These are phyloP conservation scores for Sporothrix pseudoabietina DNA, from an alignment of 2,329 filamentous ascomycete genomes.

Conservation along the genomic window DNA sequence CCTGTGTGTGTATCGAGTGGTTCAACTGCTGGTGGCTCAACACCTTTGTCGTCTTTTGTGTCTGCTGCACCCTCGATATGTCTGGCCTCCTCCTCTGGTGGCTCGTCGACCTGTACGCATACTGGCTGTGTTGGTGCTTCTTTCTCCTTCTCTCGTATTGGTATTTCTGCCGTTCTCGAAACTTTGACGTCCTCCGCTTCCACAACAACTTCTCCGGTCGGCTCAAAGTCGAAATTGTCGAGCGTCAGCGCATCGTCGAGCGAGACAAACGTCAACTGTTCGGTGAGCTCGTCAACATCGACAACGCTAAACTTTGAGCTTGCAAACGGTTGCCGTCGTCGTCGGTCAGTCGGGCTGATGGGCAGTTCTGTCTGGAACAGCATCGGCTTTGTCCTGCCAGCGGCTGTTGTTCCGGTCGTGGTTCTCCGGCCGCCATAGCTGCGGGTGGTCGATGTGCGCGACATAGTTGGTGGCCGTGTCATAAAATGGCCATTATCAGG, in stretches of 20 bases:
- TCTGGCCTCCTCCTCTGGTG: not conserved
- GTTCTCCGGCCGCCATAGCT: conserved; percentile 52
- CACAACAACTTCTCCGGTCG: not conserved
- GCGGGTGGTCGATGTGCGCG: conserved; percentile 47
- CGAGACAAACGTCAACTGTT: conserved; percentile 34
- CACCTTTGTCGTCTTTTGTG: not conserved
- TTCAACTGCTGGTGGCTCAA: not conserved
- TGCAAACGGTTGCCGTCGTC: conserved; percentile 31
- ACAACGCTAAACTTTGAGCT: conserved; percentile 19
- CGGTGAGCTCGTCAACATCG: conserved; percentile 35
- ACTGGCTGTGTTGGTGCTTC: not conserved
- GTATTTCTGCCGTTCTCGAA: not conserved
- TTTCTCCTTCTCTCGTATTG: not conserved
- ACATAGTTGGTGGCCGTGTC: conserved; percentile 45
- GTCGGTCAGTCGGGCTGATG: conserved; percentile 50
- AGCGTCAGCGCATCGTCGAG: conserved; percentile 28
- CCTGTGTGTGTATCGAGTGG: not conserved
- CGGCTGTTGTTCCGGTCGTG: conserved; percentile 41
- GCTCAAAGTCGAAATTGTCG: conserved; percentile 18
- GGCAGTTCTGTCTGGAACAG: conserved; percentile 56
- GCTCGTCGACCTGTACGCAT: not conserved
- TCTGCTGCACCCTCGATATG: not conserved
- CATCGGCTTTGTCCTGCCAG: conserved; percentile 48
- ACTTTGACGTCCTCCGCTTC: not conserved
- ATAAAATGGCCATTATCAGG: conserved; percentile 28